These are phyloP conservation scores for Microascus cirrosus DNA, from an alignment of 2,329 filamentous ascomycete species.

Conservation along the genomic window DNA sequence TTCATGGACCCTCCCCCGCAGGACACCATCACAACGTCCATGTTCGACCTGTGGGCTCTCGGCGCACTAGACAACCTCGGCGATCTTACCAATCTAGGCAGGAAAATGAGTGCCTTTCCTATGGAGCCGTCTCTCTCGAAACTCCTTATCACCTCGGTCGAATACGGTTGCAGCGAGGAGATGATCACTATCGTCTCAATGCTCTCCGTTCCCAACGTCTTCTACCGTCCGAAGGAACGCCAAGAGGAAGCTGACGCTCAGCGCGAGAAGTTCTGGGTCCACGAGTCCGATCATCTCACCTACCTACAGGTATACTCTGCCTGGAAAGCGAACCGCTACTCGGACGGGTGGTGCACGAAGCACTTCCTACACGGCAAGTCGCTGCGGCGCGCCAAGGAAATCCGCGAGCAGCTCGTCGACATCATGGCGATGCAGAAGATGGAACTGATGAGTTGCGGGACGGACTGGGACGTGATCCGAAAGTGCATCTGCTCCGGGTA, in stretches of 20 bases:
- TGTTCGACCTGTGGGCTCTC: constrained; percentile 95
- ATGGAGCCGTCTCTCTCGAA: constrained; percentile 97
- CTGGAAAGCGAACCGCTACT: constrained; percentile 84
- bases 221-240: constrained; percentile 92
- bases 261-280: constrained; percentile 95
- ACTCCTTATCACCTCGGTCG: constrained; percentile 79
- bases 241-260: constrained; percentile 94
- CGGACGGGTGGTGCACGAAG: constrained; percentile 82
- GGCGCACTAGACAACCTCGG: constrained; percentile 90
- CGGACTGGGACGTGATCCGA: constrained; percentile 91
- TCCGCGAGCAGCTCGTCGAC: constrained; percentile 83
- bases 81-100: constrained; percentile 76
- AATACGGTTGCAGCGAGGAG: constrained; percentile 90
- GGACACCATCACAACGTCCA: constrained; percentile 91
- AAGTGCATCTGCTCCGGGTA: constrained; percentile 97
- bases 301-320: constrained; percentile 92
- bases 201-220: constrained; percentile 92
- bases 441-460: constrained; percentile 76
- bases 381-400: constrained; percentile 81
- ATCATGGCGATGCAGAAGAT: constrained; percentile 92
- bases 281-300: constrained; percentile 92
- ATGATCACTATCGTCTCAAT: constrained; percentile 98
- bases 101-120: constrained; percentile 92
- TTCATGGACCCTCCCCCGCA: constrained; percentile 99
- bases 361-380: constrained; percentile 97